Evolutionary conservation across 2,329 filamentous ascomycete species (phyloP), one percentile per base, ranked within the genome.

Genomic region (Hypocreales sp.): DNA sequence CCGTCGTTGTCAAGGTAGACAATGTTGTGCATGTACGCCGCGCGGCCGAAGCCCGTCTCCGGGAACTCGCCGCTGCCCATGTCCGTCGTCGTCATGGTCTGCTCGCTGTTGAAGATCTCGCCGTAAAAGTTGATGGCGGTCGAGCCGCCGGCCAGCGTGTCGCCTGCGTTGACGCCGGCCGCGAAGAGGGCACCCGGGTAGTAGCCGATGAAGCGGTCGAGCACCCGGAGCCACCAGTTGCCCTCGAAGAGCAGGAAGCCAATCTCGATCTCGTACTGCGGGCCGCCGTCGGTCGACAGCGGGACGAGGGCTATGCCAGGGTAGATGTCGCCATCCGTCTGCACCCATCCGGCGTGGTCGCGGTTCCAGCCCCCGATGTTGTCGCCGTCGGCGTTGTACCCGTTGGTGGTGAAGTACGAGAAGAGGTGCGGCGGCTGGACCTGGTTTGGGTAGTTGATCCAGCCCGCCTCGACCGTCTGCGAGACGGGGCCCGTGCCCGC

Each of bases 1-100:
- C 25, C 19, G 13, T 32, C 15, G 13, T 16, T 25, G 26, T 34
- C 33, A 16, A 28, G 19, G 22, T 38, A 41, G 12, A 28, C 27
- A 12, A 40, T 33, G 19, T 34, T 37, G 22, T 29, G 33, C 18
- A 40, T 15, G 30, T 41, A 40, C 7, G 27, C 37, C 4, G 36
- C 27, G 10, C 26, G 27, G 16, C 33, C 33, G n/a, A 28, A 31
- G 4, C 38, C 37, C 3, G 20, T 14, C 11, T 39, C 37, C 1
- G 38, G 35, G 26, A 38, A 40, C 28, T 37, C 28, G 24, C 38
- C 38, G 24, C 37, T 41, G 18, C 37, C 39, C 39, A 41, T 40
- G 20, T 40, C 35, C 9, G 35, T 40, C 11, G 29, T 35, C 5
- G 36, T 38, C 25, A 36, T 9, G 3, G 17, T n/a, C 8, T 28